Percentiles rank a stretch among this genome's conserved stretches.
Evolutionary conservation across 352 stramenopile genomes (phyloP).

Genomic region (Globisporangium uncinulatum): DNA sequence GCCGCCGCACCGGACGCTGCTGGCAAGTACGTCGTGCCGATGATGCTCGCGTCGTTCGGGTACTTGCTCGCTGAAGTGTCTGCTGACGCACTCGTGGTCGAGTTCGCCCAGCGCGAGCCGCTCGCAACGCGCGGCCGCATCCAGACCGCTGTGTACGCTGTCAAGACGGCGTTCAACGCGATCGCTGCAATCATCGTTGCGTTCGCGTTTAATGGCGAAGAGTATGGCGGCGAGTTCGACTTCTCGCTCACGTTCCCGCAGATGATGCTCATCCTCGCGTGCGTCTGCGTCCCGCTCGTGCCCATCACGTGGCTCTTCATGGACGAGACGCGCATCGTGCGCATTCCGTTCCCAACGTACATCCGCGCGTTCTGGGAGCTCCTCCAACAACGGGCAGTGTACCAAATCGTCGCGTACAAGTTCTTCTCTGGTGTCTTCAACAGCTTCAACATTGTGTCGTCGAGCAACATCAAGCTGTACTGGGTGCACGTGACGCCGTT

Average conservation of each 20-base stretch:
- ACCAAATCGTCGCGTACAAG: constrained; percentile 42
- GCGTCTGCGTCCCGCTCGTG: not conserved
- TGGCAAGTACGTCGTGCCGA: constrained; percentile 56
- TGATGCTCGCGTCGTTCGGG: constrained; percentile 63
- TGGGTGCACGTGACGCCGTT: constrained; percentile 16
- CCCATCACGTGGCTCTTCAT: constrained; percentile 8
- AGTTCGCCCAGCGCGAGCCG: constrained; percentile 35
- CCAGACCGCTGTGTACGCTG: constrained; percentile 40
- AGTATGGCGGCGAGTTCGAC: constrained; percentile 51
- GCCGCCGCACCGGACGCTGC: constrained; percentile 21
- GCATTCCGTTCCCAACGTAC: constrained; percentile 27
- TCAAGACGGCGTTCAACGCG: constrained; percentile 26
- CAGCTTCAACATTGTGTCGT: constrained; percentile 24
- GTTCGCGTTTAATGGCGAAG: constrained; percentile 48
- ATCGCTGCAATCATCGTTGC: constrained; percentile 27
- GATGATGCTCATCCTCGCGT: constrained; percentile 16
- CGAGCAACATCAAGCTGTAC: constrained; percentile 21
- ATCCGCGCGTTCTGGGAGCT: constrained; percentile 26
- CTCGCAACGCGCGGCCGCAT: constrained; percentile 28
- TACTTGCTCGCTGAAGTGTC: constrained; percentile 77
- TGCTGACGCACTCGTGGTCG: constrained; percentile 36
- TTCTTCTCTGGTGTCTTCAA: constrained; percentile 35
- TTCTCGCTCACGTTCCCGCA: constrained; percentile 44
- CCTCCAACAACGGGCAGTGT: constrained; percentile 33
- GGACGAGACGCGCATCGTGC: constrained; percentile 26